A percentile compares a stretch with the other conserved stretches of the same genome.
Conservation (phyloP, 495 filamentous ascomycete species). For the Xylaria telfairii region DNA sequence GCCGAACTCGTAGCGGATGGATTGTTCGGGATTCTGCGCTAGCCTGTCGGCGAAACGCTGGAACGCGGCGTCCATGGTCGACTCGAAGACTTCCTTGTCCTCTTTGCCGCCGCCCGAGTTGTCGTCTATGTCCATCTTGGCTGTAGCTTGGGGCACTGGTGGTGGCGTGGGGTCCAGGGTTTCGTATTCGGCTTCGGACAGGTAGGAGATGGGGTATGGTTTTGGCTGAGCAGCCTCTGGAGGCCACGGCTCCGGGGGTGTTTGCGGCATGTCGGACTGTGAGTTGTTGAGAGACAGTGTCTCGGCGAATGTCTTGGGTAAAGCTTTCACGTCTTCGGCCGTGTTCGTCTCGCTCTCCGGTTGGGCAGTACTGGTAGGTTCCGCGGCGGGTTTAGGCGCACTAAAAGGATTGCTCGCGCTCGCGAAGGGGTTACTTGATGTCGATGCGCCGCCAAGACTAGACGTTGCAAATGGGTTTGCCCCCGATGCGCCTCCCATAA, state of each 20-base stretch:
- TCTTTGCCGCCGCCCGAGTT: constrained; percentile 59
- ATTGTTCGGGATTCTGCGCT: constrained; percentile 90
- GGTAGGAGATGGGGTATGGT: constrained; percentile 76
- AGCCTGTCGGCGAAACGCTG: constrained; percentile 89
- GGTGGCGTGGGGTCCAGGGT: constrained; percentile 65
- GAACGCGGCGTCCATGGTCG: constrained; percentile 83
- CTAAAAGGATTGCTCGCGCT: constrained; percentile 38
- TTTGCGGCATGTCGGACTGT: constrained; percentile 41
- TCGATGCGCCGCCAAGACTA: constrained; percentile 5
- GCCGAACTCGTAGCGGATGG: constrained; percentile 88
- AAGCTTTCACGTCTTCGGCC: constrained; percentile 39
- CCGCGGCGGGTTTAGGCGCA: constrained; percentile 30
- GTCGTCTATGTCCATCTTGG: constrained; percentile 65
- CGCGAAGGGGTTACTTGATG: constrained; percentile 38
- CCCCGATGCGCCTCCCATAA: constrained; percentile 28
- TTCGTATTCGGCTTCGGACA: constrained; percentile 90
- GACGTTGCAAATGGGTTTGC: constrained; percentile 56
- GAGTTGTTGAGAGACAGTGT: constrained; percentile 58
- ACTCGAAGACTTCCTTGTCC: constrained; percentile 84
- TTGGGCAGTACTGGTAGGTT: constrained; percentile 28
- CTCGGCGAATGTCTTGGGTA: constrained; percentile 76
- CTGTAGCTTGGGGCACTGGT: constrained; percentile 51
- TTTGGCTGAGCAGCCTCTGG: constrained; percentile 63
- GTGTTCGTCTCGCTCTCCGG: constrained; percentile 26
- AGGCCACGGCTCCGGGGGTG: constrained; percentile 76